Base-by-base conservation (phyloP, 2,329 filamentous ascomycete genomes). In the Penicillium sp. region DNA sequence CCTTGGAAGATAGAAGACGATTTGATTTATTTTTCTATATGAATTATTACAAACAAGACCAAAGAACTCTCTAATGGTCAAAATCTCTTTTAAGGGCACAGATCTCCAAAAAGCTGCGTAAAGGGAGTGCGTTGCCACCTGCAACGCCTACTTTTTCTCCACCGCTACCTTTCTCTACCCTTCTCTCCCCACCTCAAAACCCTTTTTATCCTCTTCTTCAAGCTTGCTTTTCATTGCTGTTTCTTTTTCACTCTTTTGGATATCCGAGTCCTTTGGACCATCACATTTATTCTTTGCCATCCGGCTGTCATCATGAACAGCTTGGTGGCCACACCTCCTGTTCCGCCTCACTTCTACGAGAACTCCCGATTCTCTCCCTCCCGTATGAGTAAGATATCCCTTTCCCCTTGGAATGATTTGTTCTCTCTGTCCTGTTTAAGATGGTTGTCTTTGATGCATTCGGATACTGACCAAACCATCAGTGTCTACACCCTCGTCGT, bases 291-390 rank as follows among this genome's bases (percentile, higher is more conserved):
- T 44, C 56, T 49, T 54, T 53, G 61, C 61, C 62, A 61, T 61
- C 62, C 55, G 58, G 57, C 62, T 65, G 60, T 65, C 69, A 72
- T 64, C 72, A 83, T 83, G 79, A 83, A 81, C 73, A 80, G 75
- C 67, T 69, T 83, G 67, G 71, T 77, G 69, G 71, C 72, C 59
- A 76, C 73, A 65, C 76, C 79, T 66, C 76, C 77, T 65, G 71
- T 81, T 67, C 77, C 80, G 71, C 80, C 80, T 66, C 81, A 82
- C 67, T 80, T 82, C 57, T 77, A 82, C 68, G 74, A 77, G 61
- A 75, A 78, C 66, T 72, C 73, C 66, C 78, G 78, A 66, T 75
- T 78, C 61, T 81, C 80, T 57, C 78, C 81, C 50, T 74, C 77
- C 58, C 75, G 77, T 66, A 74, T 77, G 68, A 78, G 80, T 83